Evolutionary conservation across 768 basidiomycete genomes (phyloP).

Genomic region (Leccinum arenicola): DNA sequence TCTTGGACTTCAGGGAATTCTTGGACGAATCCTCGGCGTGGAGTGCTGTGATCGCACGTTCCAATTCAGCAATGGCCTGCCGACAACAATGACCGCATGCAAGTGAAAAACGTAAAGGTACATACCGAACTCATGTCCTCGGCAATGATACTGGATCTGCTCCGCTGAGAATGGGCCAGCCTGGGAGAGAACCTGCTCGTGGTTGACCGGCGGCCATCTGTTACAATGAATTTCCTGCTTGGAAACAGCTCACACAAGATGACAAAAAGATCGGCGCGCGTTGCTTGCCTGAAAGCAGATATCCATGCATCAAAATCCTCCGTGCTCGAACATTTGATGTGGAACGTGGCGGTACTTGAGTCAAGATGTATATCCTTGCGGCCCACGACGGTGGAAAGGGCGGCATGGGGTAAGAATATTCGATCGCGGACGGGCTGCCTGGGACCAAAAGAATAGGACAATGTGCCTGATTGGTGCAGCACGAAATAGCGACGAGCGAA

Average conservation of each 20-base stretch:
- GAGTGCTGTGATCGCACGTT: constrained; percentile 48
- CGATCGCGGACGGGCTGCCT: constrained; percentile 71
- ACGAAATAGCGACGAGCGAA: constrained; percentile 84
- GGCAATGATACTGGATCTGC: constrained; percentile 48
- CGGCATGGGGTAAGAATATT: constrained; percentile 62
- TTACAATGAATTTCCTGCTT: constrained; percentile 58
- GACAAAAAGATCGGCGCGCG: neutral
- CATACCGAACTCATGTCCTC: constrained; percentile 69
- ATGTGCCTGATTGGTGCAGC: constrained; percentile 61
- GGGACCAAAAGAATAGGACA: constrained; percentile 73
- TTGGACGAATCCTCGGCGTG: constrained; percentile 38
- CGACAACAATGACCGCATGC: constrained; percentile 1
- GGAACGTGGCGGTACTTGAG: constrained; percentile 72
- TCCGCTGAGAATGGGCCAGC: constrained; percentile 44
- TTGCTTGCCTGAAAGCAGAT: constrained; percentile 61
- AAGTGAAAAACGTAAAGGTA: constrained; percentile 12
- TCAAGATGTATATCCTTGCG: constrained; percentile 82
- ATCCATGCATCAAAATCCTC: constrained; percentile 78
- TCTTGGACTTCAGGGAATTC: constrained; percentile 34
- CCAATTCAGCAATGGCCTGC: constrained; percentile 60
- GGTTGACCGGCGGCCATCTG: constrained; percentile 35
- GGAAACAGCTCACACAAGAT: constrained; percentile 18
- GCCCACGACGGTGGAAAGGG: constrained; percentile 72
- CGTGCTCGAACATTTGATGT: constrained; percentile 70
- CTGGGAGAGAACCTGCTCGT: constrained; percentile 37